These are phyloP conservation scores for Tardiomyces blankii DNA, from an alignment of 1,139 yeast genomes.

Conservation along the genomic window DNA sequence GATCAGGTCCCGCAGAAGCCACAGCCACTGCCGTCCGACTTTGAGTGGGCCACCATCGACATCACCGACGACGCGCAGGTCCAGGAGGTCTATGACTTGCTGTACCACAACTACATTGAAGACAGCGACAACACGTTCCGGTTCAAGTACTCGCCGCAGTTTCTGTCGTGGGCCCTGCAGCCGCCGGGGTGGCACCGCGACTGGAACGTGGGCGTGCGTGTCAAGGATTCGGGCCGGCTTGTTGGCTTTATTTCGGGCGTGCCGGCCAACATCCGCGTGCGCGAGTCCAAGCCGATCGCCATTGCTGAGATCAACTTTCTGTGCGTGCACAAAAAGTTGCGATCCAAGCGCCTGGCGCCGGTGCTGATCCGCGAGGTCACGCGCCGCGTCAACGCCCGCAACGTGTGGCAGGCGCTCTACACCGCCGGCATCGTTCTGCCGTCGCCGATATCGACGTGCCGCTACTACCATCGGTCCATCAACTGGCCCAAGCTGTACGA, in stretches of 20 bases:
- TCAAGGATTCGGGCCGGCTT: constrained; percentile 57
- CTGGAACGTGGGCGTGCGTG: constrained; percentile 94
- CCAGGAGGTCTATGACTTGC: constrained; percentile 63
- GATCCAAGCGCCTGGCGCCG: constrained; percentile 93
- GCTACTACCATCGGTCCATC: constrained; percentile 89
- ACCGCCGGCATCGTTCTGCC: constrained; percentile 92
- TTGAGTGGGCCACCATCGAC: constrained; percentile 83
- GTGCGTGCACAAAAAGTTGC: constrained; percentile 85
- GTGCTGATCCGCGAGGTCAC: constrained; percentile 89
- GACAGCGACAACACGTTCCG: constrained; percentile 88
- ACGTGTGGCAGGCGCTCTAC: constrained; percentile 93
- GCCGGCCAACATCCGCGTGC: constrained; percentile 61
- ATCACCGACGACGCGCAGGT: constrained; percentile 46
- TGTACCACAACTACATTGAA: constrained; percentile 88
- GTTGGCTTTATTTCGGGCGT: constrained; percentile 91
- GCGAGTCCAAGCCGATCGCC: constrained; percentile 39
- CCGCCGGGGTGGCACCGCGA: constrained; percentile 89
- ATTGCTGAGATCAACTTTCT: constrained; percentile 88
- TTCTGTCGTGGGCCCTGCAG: constrained; percentile 85
- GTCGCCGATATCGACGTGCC: constrained; percentile 79
- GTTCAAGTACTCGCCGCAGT: constrained; percentile 75
- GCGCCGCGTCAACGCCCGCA: constrained; percentile 71
- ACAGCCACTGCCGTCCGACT: constrained; percentile 58
- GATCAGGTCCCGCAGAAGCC: constrained; percentile 65
- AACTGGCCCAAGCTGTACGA: constrained; percentile 86